Percentiles rank a stretch among this genome's conserved stretches.
Conservation (phyloP, 176 grass and related monocot species). For the Oryza glumipatula region DNA sequence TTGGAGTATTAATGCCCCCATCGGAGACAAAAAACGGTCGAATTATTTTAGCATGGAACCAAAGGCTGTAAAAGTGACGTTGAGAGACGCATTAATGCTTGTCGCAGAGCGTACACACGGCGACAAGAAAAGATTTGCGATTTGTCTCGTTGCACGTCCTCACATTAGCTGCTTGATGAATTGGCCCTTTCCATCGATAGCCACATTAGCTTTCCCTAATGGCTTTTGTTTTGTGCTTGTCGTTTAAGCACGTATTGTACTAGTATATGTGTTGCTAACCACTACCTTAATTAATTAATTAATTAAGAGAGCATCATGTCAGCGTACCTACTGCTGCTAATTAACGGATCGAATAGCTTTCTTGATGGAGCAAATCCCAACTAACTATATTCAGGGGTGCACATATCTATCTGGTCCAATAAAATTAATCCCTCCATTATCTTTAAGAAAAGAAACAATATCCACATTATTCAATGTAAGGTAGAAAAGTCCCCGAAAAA, state of each 20-base stretch:
- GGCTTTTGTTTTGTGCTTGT: conserved; percentile 53
- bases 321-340: not conserved
- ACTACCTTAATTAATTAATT: not conserved
- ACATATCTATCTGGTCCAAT: not conserved
- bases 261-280: not conserved
- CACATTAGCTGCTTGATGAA: conserved; percentile 22
- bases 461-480: too few relatives aligned
- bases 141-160: conserved; percentile 63
- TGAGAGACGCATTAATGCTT: conserved; percentile 41
- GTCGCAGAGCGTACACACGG: conserved; percentile 28
- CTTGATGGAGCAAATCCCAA: conserved; percentile 30
- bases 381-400: not conserved
- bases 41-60: conserved; percentile 43
- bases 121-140: conserved; percentile 55
- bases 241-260: conserved; percentile 57
- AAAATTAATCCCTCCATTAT: not conserved
- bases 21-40: conserved; percentile 15
- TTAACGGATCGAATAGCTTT: conserved; percentile 25
- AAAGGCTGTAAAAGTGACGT: conserved; percentile 41
- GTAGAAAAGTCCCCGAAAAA: too few relatives aligned
- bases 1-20: conserved; percentile 43
- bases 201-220: conserved; percentile 54
- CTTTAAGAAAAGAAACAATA: too few relatives aligned
- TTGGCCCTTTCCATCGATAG: conserved; percentile 26
- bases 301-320: conserved; percentile 3